A percentile compares a stretch with the other conserved stretches of the same genome.
These are phyloP conservation scores for Stevia rebaudiana DNA, from an alignment of 140 eudicot genomes.

Conservation along the genomic window DNA sequence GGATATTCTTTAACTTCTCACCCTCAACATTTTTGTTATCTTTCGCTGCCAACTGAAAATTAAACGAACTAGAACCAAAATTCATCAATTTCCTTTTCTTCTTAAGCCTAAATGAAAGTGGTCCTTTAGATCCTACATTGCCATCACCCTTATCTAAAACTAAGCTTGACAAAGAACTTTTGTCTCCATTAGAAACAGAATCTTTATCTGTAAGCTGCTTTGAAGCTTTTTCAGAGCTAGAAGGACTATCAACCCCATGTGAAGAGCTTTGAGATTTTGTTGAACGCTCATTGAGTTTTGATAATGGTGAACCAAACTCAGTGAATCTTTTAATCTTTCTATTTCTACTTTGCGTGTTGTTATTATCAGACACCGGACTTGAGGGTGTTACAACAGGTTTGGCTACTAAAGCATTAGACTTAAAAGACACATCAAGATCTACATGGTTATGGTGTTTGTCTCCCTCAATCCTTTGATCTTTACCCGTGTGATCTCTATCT, in stretches of 20 bases:
- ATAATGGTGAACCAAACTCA: constrained; percentile 34
- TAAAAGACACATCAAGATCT: constrained; percentile 76
- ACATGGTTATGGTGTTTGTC: constrained; percentile 46
- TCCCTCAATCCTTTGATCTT: constrained; percentile 31
- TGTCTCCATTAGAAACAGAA: constrained; percentile 14
- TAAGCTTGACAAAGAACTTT: constrained; percentile 27
- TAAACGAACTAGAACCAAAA: constrained; percentile 17
- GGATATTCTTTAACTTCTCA: background rate
- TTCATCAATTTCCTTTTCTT: constrained; percentile 44
- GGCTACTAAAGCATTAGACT: constrained; percentile 70
- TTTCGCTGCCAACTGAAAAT: constrained; percentile 25
- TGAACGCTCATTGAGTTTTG: constrained; percentile 22
- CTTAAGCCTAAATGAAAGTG: constrained; percentile 34
- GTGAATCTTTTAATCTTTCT: constrained; percentile 29
- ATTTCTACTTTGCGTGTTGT: constrained; percentile 26
- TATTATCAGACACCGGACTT: constrained; percentile 30
- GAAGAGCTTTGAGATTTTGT: constrained; percentile 26
- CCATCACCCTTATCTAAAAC: constrained; percentile 29
- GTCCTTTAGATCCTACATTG: constrained; percentile 19
- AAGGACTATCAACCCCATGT: constrained; percentile 29
- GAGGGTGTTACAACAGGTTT: constrained; percentile 57
- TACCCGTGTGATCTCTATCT: constrained; percentile 34
- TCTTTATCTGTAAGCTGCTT: constrained; percentile 21
- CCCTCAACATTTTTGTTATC: constrained; percentile 18
- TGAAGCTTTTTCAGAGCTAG: constrained; percentile 37